Percentiles rank a stretch among this genome's conserved stretches.
phyloP scores from a whole-genome alignment of 345 rosid species.

The Eucalyptus dawsonii region DNA sequence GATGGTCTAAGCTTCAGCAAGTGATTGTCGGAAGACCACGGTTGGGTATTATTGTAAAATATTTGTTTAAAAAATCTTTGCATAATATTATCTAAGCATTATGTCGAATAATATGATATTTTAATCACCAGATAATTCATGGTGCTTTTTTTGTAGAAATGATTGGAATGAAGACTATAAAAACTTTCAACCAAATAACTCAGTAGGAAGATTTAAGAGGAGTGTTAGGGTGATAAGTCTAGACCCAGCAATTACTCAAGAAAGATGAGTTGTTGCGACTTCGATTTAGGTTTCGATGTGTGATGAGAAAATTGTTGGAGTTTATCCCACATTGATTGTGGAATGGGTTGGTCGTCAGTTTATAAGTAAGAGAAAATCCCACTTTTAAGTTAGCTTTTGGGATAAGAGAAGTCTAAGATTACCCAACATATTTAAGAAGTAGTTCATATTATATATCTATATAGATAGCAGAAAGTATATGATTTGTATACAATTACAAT shows the following conservation, averaged over 20 bases:
- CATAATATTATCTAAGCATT: not conserved
- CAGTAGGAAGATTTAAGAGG: not conserved
- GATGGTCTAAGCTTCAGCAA: not conserved
- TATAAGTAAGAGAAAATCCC: too few species aligned
- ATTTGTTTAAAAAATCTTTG: not conserved
- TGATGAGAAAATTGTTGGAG: too few species aligned
- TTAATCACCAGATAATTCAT: not conserved
- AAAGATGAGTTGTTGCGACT: too few species aligned
- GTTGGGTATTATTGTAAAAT: not conserved
- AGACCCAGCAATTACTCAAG: too few species aligned
- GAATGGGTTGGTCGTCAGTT: fast-evolving
- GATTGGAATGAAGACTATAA: not conserved
- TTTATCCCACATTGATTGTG: too few species aligned
- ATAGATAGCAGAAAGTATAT: not conserved
- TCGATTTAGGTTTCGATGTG: fast-evolving
- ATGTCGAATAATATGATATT: not conserved
- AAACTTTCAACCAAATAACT: not conserved
- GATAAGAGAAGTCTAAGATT: too few species aligned
- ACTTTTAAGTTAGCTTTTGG: too few species aligned
- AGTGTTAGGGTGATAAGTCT: too few species aligned
- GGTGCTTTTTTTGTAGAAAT: not conserved
- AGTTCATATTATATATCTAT: not conserved
- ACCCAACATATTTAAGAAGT: too few species aligned
- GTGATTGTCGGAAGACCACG: not conserved
- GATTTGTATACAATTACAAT: not conserved